phyloP scores from a whole-genome alignment of 768 basidiomycete species.

The Ramaria rubella region DNA sequence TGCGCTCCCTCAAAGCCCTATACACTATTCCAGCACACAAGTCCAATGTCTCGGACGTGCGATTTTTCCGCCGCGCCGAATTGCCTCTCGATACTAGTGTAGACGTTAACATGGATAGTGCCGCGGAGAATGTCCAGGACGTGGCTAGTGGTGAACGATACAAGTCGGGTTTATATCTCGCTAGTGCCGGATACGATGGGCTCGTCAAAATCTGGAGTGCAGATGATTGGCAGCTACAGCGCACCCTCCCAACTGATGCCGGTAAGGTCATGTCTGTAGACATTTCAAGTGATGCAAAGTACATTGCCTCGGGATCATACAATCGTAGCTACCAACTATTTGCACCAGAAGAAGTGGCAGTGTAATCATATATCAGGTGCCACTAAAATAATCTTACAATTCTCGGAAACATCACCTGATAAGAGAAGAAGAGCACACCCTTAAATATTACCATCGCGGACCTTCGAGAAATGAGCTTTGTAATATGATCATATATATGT shows the following conservation, averaged over 20 bases:
- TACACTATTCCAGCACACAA: slow-evolving; percentile 96
- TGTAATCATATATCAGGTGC: not conserved
- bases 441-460: slow-evolving; percentile 38
- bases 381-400: not conserved
- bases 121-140: slow-evolving; percentile 41
- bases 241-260: slow-evolving; percentile 84
- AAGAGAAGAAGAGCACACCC: not conserved
- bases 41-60: slow-evolving; percentile 90
- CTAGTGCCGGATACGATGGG: slow-evolving; percentile 91
- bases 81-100: slow-evolving; percentile 25
- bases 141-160: slow-evolving; percentile 35
- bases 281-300: slow-evolving; percentile 71
- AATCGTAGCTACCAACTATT: slow-evolving; percentile 94
- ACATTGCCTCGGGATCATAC: slow-evolving; percentile 86
- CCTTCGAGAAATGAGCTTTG: slow-evolving; percentile 19
- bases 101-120: slow-evolving; percentile 44
- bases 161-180: slow-evolving; percentile 86
- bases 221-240: slow-evolving; percentile 93
- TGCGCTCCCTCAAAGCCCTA: slow-evolving; percentile 85
- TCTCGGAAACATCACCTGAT: not conserved
- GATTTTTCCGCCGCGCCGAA: slow-evolving; percentile 79
- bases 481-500: not conserved
- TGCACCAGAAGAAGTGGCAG: slow-evolving; percentile 59
- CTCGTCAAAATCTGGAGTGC: slow-evolving; percentile 95
- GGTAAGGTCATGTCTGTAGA: slow-evolving; percentile 99